Base-by-base conservation (phyloP, 202 grass and related monocot genomes). In the Musa balbisiana region DNA sequence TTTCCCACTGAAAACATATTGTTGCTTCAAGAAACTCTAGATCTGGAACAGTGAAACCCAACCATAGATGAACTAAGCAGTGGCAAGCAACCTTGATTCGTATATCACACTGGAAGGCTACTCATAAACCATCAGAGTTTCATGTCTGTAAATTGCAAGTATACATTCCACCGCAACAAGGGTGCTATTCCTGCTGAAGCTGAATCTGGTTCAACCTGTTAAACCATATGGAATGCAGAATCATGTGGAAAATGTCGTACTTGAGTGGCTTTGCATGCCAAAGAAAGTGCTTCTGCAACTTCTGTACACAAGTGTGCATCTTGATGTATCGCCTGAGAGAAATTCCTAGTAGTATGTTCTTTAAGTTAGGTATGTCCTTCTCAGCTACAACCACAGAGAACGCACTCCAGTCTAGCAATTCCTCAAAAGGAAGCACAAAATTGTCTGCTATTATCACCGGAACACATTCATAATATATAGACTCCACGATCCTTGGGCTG, bases 401-500 rank as follows among this genome's bases (percentile, higher is more conserved):
- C 10, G 88, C 84, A 68, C 50, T 85, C 94, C 91, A 98, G 58
- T 98, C 83, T 13, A 98, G 76, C 79, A 94, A 83, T 68, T 94
- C 85, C 72, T 92, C 84, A 1, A 94, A 80, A 13, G 95, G 88
- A 23, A 98, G 87, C 53, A 86, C 91, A 79, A 98, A 98, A 73
- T 98, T 92, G 84, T 98, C 91, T 71, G 95, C 89, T 83, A 98
- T 92, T 72, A 94, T 92, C 54, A 98, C 95, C 49, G 87, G 95
- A 73, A 98, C 87, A 78, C 91, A 98, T 79, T 93, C 91, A 64
- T 91, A 93, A 84, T 98, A 90, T n/a, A 94, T 52, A 0, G 95
- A 91, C 85, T 98, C 91, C 69, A 98, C 89, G 20, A 98, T 92
- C 69, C 91, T 82, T 0, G 95, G 91, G 84, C 95, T 94, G 84